phyloP scores from a whole-genome alignment of 257 asterid genomes.

The Hygrophila difformis region DNA sequence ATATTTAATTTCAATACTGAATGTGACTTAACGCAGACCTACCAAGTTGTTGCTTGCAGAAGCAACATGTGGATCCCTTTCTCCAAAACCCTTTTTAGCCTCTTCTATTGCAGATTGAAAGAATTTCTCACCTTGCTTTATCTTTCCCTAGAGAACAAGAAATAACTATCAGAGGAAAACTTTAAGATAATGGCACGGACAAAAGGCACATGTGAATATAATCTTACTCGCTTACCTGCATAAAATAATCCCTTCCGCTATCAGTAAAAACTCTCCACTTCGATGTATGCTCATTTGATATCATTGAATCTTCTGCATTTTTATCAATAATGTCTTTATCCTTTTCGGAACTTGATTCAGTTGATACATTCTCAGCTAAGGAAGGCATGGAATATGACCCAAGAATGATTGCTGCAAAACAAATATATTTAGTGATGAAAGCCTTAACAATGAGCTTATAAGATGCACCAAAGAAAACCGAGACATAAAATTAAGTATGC shows the following conservation, averaged over 20 bases:
- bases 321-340: slow-evolving; percentile 31
- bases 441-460: slow-evolving; percentile 6
- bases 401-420: slow-evolving; percentile 44
- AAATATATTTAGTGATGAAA: slow-evolving; percentile 8
- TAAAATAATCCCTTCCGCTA: slow-evolving; percentile 67
- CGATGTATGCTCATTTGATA: slow-evolving; percentile 87
- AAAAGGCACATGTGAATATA: slow-evolving; percentile 11
- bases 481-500: slow-evolving; percentile 5
- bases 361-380: slow-evolving; percentile 58
- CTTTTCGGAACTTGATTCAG: slow-evolving; percentile 30
- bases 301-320: slow-evolving; percentile 66
- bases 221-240: slow-evolving; percentile 42
- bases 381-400: slow-evolving; percentile 46
- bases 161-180: slow-evolving; percentile 14
- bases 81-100: slow-evolving; percentile 94
- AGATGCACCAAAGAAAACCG: slow-evolving; percentile 3
- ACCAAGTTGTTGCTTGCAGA: slow-evolving; percentile 95
- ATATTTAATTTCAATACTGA: not conserved
- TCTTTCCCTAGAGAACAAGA: slow-evolving; percentile 47
- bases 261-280: slow-evolving; percentile 97
- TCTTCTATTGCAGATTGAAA: slow-evolving; percentile 75
- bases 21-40: slow-evolving; percentile 21
- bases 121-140: slow-evolving; percentile 70
- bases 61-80: slow-evolving; percentile 90
- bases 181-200: not conserved